A percentile compares a stretch with the other conserved stretches of the same genome.
Conservation (phyloP, 176 grass and related monocot genomes). For the Zea luxurians region DNA sequence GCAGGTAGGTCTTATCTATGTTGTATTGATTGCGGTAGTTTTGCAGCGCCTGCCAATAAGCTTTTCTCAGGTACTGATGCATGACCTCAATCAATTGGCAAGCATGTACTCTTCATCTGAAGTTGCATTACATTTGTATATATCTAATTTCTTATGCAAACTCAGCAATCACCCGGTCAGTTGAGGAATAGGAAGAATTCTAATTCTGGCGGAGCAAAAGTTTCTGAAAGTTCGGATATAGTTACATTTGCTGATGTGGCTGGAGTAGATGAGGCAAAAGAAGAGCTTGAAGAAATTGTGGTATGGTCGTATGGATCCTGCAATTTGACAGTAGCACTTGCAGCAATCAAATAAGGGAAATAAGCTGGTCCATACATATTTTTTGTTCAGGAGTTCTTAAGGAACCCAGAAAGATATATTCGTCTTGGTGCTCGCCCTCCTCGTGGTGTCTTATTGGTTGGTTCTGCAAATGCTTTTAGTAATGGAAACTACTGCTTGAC, state of each 20-base stretch:
- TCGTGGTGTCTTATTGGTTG: slow-evolving; percentile 97
- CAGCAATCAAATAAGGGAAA: slow-evolving; percentile 34
- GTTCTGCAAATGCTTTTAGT: slow-evolving; percentile 40
- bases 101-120: slow-evolving; percentile 1
- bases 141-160: slow-evolving; percentile 43
- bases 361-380: slow-evolving; percentile 37
- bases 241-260: slow-evolving; percentile 98
- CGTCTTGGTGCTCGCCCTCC: slow-evolving; percentile 96
- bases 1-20: slow-evolving; percentile 93
- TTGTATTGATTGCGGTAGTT: slow-evolving; percentile 86
- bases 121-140: slow-evolving; percentile 17
- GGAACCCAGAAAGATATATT: slow-evolving; percentile 92
- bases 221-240: slow-evolving; percentile 73
- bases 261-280: slow-evolving; percentile 99
- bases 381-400: slow-evolving; percentile 79
- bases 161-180: slow-evolving; percentile 87
- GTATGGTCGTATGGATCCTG: slow-evolving; percentile 80
- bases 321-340: slow-evolving; percentile 13
- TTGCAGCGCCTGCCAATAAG: slow-evolving; percentile 78
- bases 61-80: slow-evolving; percentile 73
- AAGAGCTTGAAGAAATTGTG: slow-evolving; percentile 99
- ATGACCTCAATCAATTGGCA: slow-evolving; percentile 25
- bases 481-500: slow-evolving; percentile 13
- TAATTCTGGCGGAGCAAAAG: slow-evolving; percentile 59
- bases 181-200: slow-evolving; percentile 79